Evolutionary conservation across 2,329 filamentous ascomycete species (phyloP).

Genomic region (Neofusicoccum ribis): DNA sequence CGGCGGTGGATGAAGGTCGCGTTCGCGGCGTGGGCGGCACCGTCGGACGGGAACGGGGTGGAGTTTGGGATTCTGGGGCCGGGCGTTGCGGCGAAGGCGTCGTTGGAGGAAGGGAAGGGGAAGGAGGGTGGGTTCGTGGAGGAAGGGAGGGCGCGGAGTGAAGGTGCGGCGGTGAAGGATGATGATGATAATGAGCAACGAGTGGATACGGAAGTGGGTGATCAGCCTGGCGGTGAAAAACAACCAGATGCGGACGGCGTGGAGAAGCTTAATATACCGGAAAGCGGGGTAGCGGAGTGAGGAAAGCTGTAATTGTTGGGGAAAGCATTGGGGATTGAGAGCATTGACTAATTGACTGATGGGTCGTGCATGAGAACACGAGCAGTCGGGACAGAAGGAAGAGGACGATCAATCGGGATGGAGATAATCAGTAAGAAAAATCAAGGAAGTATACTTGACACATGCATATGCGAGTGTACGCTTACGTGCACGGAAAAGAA

Average conservation of each 20-base stretch:
- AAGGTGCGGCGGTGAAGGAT: not conserved
- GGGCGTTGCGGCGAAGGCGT: conserved; percentile 43
- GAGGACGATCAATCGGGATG: too few relatives aligned
- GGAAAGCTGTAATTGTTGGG: too few relatives aligned
- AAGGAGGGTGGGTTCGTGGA: not conserved
- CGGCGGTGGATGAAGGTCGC: conserved; percentile 83
- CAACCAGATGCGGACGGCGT: too few relatives aligned
- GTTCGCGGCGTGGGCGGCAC: conserved; percentile 74
- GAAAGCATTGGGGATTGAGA: too few relatives aligned
- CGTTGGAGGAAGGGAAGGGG: not conserved
- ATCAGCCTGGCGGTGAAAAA: too few relatives aligned
- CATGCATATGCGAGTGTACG: not conserved
- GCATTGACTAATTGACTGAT: too few relatives aligned
- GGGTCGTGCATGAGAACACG: too few relatives aligned
- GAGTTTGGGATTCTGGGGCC: conserved; percentile 76
- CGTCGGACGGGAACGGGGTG: conserved; percentile 54
- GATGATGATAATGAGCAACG: not conserved
- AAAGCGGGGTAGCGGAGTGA: too few relatives aligned
- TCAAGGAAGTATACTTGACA: not conserved
- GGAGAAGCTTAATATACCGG: too few relatives aligned
- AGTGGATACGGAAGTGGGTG: not conserved
- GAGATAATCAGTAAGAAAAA: not conserved
- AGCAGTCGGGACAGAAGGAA: too few relatives aligned
- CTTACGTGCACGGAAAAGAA: too few relatives aligned
- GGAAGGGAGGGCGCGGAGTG: not conserved